Percentiles rank a stretch among this genome's conserved stretches.
These are phyloP conservation scores for Pelargonium cotyledonis DNA, from an alignment of 441 rosid genomes.

Conservation along the genomic window DNA sequence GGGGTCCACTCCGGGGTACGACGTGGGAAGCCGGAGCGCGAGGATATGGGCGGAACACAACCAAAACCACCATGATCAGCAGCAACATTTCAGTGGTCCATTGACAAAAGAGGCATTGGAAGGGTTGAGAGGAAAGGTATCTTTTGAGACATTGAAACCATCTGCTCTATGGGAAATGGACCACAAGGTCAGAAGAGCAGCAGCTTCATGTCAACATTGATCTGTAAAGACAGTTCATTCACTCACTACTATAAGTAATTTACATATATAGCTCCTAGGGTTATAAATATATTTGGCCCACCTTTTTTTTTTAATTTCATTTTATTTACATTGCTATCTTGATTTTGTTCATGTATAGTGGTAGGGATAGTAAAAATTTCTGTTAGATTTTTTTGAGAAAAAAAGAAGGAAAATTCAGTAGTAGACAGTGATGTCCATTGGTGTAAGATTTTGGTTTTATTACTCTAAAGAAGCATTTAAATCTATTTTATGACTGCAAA, in stretches of 20 bases:
- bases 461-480: no score
- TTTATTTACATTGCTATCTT: neutral
- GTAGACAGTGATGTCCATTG: no score
- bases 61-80: neutral
- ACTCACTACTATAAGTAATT: neutral
- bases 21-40: conserved; percentile 1
- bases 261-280: neutral
- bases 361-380: neutral
- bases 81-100: neutral
- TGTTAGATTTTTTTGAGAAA: neutral
- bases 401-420: neutral
- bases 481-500: no score
- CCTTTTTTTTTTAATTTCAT: neutral
- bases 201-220: neutral
- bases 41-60: neutral
- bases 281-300: neutral
- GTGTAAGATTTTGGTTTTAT: neutral
- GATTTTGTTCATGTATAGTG: neutral
- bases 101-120: neutral
- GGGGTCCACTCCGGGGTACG: neutral
- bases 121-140: neutral
- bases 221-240: neutral
- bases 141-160: neutral
- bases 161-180: neutral
- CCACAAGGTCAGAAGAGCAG: neutral